Evolutionary conservation across 1,139 yeast genomes (phyloP).

Genomic region (Yamadazyma sp.): DNA sequence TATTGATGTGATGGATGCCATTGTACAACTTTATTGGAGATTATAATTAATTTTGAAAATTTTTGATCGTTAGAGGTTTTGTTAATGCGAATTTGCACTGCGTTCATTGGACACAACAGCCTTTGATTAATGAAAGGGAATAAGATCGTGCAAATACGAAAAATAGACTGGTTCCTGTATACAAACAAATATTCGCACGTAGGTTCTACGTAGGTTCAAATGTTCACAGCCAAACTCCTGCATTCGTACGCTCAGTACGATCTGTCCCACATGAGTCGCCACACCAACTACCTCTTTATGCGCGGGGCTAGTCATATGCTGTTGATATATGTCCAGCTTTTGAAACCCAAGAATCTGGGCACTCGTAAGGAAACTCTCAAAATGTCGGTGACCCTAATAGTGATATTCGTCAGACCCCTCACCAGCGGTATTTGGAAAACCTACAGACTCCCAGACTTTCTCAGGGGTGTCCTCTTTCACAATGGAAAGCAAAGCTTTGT

Average conservation of each 20-base stretch:
- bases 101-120: constrained; percentile 10
- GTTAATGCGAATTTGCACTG: constrained; percentile 12
- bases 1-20: constrained; percentile 80
- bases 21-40: constrained; percentile 17
- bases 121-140: too few relatives aligned
- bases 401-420: constrained; percentile 35
- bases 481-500: constrained; percentile 47
- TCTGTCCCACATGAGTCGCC: too few relatives aligned
- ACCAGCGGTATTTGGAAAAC: constrained; percentile 58
- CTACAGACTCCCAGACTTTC: constrained; percentile 55
- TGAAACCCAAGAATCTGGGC: too few relatives aligned
- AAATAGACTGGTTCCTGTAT: too few relatives aligned
- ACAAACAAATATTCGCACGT: too few relatives aligned
- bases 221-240: too few relatives aligned
- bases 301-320: not conserved
- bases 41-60: not conserved
- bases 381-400: constrained; percentile 27
- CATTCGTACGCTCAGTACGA: too few relatives aligned
- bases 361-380: too few relatives aligned
- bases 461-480: constrained; percentile 46
- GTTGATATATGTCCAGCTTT: too few relatives aligned
- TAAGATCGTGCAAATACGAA: too few relatives aligned
- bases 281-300: too few relatives aligned
- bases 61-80: constrained; percentile 3
- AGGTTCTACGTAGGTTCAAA: too few relatives aligned